Base-by-base conservation (phyloP, 1,139 yeast species). In the Suhomyces wounanorum region DNA sequence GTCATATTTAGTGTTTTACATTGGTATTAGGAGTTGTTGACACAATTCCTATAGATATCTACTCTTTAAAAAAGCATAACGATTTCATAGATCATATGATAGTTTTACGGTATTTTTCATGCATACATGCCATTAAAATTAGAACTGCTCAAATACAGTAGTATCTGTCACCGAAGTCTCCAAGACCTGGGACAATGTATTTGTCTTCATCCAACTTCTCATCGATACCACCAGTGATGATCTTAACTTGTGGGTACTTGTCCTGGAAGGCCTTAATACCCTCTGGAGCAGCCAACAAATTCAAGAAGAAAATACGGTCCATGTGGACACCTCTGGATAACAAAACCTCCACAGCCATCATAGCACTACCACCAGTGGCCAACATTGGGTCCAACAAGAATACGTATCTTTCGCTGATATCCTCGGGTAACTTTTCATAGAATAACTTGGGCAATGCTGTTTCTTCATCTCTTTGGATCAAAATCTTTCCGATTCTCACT, bases 341-440 rank as follows among this genome's bases (percentile, higher is more conserved):
- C 60, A 94, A 77, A 16, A 94, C 98, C 55, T 94, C 96, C 25
- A 92, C 90, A 4, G 98, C 99, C 94, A 92, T 89, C 73, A 89
- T 84, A 13, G 98, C 99, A 55, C 96, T 88, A 47, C 99, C 99
- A 55, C 99, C 99, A 21, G 99, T 94, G 38, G 99, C 99, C 65
- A 94, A 80, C 96, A 94, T 89, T 52, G 99, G 99, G 64, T 94
- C 99, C 59, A 94, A 77, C 63, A 94, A 75, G 65, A 94, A 88
- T 21, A 94, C 98, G 62, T 85, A 94, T 59, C 99, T 80, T 33
- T 88, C 88, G 47, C 86, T 74, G 55, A 94, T 92, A 63, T 94
- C 99, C 56, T 84, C 91, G 25, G 99, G 99, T 58, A 94, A 79
- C 69, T 94, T 94, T 60, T 89, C 97, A 68, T 92, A 94, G 70